These are phyloP conservation scores for Cladosporium sp. DNA, from an alignment of 2,329 filamentous ascomycete genomes.

Conservation along the genomic window DNA sequence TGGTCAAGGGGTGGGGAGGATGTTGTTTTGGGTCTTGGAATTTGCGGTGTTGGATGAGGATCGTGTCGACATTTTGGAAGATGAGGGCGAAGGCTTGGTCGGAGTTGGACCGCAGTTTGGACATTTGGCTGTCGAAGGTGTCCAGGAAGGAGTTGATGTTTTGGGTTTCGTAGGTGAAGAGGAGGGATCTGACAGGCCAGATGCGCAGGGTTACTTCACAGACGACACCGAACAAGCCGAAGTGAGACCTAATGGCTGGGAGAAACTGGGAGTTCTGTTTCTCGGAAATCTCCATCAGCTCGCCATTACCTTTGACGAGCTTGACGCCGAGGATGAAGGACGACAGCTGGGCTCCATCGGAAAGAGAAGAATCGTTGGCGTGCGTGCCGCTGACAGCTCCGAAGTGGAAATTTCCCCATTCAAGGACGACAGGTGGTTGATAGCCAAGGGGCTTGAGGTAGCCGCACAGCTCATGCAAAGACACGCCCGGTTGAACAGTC, in stretches of 20 bases:
- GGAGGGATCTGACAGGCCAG: conserved; percentile 10
- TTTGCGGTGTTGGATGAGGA: conserved; percentile 10
- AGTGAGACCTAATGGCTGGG: conserved; percentile 12
- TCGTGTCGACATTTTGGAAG: conserved; percentile 12
- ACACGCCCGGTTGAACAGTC: conserved; percentile 11
- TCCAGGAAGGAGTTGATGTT: conserved; percentile 2
- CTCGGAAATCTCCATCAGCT: conserved; percentile 12
- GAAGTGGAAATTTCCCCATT: conserved; percentile 16
- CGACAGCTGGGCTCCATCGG: conserved; percentile 5
- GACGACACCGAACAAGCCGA: conserved; percentile 14
- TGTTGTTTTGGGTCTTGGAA: conserved; percentile 1
- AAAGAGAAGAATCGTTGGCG: conserved; percentile 12
- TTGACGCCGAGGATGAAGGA: conserved; percentile 15
- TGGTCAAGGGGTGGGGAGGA: conserved; percentile 2
- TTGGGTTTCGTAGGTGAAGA: conserved; percentile 11
- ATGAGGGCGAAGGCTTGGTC: conserved; percentile 14
- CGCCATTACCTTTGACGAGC: conserved; percentile 7
- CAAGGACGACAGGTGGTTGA: conserved; percentile 14
- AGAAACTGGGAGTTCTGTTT: conserved; percentile 9
- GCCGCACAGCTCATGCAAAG: conserved; percentile 10
- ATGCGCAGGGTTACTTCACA: conserved; percentile 12
- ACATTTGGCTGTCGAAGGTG: conserved; percentile 2
- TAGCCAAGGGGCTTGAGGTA: conserved; percentile 13
- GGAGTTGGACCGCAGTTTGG: neutral
- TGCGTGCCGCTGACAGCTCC: conserved; percentile 11